These are phyloP conservation scores for Linderniella brevidens DNA, from an alignment of 257 asterid genomes.

Conservation along the genomic window DNA sequence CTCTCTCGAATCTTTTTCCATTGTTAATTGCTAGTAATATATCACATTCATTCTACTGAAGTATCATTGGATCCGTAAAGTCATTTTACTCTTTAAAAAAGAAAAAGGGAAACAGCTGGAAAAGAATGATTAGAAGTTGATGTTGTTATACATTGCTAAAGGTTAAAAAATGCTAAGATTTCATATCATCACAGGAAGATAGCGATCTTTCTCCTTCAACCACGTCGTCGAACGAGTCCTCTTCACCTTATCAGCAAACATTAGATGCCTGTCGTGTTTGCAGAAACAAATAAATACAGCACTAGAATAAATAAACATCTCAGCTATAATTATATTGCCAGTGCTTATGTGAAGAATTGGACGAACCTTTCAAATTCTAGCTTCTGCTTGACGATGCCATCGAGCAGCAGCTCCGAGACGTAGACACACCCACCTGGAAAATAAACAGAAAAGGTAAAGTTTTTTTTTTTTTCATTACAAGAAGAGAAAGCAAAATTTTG, in stretches of 20 bases:
- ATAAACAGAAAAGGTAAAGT: background rate
- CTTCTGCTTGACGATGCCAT: conserved; percentile 89
- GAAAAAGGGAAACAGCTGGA: too few species aligned
- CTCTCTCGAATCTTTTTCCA: too few species aligned
- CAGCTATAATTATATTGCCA: too few species aligned
- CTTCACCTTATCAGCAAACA: conserved; percentile 49
- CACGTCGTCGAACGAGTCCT: conserved; percentile 70
- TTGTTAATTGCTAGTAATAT: too few species aligned
- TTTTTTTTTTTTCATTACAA: background rate
- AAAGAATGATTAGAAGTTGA: too few species aligned
- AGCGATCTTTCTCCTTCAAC: conserved; percentile 36
- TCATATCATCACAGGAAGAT: conserved; percentile 23
- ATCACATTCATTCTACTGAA: too few species aligned
- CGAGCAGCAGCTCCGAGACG: conserved; percentile 80
- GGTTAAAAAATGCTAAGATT: background rate
- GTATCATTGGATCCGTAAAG: too few species aligned
- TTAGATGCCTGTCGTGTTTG: conserved; percentile 41
- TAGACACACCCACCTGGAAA: conserved; percentile 60
- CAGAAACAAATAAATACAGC: background rate
- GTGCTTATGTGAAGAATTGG: background rate
- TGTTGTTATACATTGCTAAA: too few species aligned
- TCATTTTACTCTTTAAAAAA: too few species aligned
- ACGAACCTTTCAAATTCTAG: conserved; percentile 71
- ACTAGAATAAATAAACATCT: too few species aligned
- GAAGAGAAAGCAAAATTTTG: conserved; percentile 5